Conservation (phyloP, 2,329 filamentous ascomycete genomes). For the Rhynchosporium agropyri region DNA sequence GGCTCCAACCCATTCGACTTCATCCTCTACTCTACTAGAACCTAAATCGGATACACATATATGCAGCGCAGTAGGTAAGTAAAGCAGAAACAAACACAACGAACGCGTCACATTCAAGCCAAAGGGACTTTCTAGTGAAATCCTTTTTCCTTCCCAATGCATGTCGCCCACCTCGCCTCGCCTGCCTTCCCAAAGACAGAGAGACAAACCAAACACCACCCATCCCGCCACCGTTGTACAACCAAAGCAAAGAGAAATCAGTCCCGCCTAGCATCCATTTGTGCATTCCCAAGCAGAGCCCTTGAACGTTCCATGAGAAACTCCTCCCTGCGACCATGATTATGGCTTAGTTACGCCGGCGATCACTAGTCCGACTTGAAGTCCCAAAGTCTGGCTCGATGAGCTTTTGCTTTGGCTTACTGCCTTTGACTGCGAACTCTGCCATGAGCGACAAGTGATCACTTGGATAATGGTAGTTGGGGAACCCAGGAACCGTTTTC, state of each 20-base stretch:
- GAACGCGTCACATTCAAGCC: slow-evolving; percentile 19
- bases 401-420: slow-evolving; percentile 49
- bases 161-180: slow-evolving; percentile 17
- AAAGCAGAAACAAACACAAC: slow-evolving; percentile 8
- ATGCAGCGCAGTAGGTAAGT: slow-evolving; percentile 4
- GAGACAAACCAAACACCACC: slow-evolving; percentile 34
- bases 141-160: slow-evolving; percentile 18
- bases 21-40: slow-evolving; percentile 11
- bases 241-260: slow-evolving; percentile 27
- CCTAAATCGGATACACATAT: slow-evolving; percentile 6
- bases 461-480: slow-evolving; percentile 75
- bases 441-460: slow-evolving; percentile 71
- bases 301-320: slow-evolving; percentile 20
- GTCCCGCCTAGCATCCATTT: slow-evolving; percentile 20
- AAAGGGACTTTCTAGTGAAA: slow-evolving; percentile 20
- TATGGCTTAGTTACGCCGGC: slow-evolving; percentile 25
- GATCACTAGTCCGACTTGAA: slow-evolving; percentile 35
- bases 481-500: slow-evolving; percentile 70
- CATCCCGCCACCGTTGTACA: slow-evolving; percentile 28
- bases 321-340: slow-evolving; percentile 8
- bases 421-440: slow-evolving; percentile 69
- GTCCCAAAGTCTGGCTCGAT: slow-evolving; percentile 42
- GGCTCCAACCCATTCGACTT: slow-evolving; percentile 8
- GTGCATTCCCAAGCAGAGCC: slow-evolving; percentile 28
- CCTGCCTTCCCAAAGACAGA: slow-evolving; percentile 20